Evolutionary conservation across 352 stramenopile genomes (phyloP), one percentile per base, ranked within the genome.

Genomic region (Phytophthora kernoviae): DNA sequence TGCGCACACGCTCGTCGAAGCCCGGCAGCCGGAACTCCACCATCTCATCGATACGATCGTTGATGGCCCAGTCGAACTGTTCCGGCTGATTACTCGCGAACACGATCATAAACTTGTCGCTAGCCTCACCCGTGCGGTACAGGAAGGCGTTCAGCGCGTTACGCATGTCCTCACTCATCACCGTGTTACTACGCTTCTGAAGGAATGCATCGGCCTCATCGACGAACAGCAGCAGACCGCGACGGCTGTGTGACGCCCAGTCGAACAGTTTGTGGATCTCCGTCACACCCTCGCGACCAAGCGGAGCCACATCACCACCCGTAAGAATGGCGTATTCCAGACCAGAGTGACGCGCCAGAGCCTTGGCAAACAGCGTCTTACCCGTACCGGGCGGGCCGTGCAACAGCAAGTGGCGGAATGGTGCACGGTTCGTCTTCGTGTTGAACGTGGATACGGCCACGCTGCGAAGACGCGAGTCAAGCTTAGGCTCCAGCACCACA

Each of bases 191-290:
- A 66, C 97, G 90, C 78, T 97, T 98, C 71, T 98, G 92, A 46
- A 99, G 81, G 75, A 99, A 99, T 30, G 97, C 97, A 85, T 99
- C 98, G 46, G 97, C 97, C 73, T 99, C 98, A 71, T 99, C 98
- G 4, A 99, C 94, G 68, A 99, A 99, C 5, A 99, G 76, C 52
- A 99, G 64, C 62, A 99, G 73, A 45, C 98, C 98, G 33, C 93
- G 92, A 45, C 88, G 84, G 62, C 84, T 96, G 55, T 97, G 98
- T 70, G 97, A 97, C 32, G 97, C 96, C 97, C 97, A 99, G 78
- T 99, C 97, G 72, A 99, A 99, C n/a, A 99, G 72, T 78, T 98
- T 98, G 82, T 99, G 97, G 69, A 99, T 98, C 88, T 99, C 97
- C 27, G 97, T 99, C 15, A 99, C 97, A 37, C 94, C 97, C 73